phyloP scores from a whole-genome alignment of 2,329 filamentous ascomycete genomes.

The Claviceps sp. region DNA sequence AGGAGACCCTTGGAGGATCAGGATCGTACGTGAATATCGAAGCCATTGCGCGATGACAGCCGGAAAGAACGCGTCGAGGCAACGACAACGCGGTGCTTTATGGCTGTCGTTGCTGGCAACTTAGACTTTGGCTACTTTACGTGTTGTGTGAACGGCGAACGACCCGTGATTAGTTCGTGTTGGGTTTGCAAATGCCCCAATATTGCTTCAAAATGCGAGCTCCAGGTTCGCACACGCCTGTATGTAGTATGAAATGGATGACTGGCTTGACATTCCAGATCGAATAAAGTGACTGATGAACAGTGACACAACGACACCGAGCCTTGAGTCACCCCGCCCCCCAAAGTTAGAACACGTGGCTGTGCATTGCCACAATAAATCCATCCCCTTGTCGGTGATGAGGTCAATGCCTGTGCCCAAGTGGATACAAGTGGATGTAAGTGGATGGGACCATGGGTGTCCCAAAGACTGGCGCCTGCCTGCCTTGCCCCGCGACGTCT shows the following conservation, averaged over 20 bases:
- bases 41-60: constrained; percentile 44
- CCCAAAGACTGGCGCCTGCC: not conserved
- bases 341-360: not conserved
- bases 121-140: no score
- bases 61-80: not conserved
- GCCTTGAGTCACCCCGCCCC: not conserved
- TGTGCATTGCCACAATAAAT: not conserved
- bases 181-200: no score
- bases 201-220: not conserved
- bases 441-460: no score
- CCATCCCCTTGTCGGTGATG: not conserved
- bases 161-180: no score
- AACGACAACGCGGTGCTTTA: not conserved
- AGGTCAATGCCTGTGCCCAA: not conserved
- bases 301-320: not conserved
- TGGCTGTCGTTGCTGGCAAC: no score
- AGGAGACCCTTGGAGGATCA: constrained; percentile 74
- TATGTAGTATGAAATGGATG: not conserved
- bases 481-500: not conserved
- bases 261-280: not conserved
- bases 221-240: not conserved
- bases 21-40: constrained; percentile 94
- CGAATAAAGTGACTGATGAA: no score
- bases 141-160: no score
- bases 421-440: not conserved